These are phyloP conservation scores for Scopulariopsis brevicaulis DNA, from an alignment of 2,329 filamentous ascomycete species.

Conservation along the genomic window DNA sequence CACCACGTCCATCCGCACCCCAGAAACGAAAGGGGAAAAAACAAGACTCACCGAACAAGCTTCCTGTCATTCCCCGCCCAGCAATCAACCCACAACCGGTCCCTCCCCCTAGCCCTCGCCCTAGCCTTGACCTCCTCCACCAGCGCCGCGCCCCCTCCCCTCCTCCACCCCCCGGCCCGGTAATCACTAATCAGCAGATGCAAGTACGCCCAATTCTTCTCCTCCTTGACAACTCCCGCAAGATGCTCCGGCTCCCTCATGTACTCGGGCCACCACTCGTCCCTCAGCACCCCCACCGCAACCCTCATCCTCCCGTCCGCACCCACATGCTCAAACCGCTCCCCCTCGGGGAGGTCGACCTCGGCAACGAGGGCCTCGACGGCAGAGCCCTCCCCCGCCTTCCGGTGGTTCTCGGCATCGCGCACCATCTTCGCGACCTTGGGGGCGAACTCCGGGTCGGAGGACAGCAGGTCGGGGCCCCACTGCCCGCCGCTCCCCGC, in stretches of 20 bases:
- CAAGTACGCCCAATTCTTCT: conserved; percentile 7
- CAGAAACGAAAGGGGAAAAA: background rate
- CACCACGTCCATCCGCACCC: no score
- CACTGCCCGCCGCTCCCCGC: conserved; percentile 17
- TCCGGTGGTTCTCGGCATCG: conserved; percentile 13
- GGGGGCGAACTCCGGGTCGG: conserved; percentile 11
- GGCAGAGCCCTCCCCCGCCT: conserved; percentile 11
- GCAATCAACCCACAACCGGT: conserved; percentile 14
- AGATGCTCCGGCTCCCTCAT: conserved; percentile 5
- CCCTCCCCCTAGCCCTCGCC: conserved; percentile 5
- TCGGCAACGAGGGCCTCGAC: conserved; percentile 17
- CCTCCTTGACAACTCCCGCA: background rate
- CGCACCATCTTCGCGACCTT: conserved; percentile 10
- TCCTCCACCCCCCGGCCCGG: conserved; percentile 1
- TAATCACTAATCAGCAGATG: conserved; percentile 11
- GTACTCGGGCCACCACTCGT: conserved; percentile 8
- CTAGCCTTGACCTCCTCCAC: conserved; percentile 6
- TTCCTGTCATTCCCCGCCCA: conserved; percentile 14
- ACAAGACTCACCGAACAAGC: conserved; percentile 7
- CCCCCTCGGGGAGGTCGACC: conserved; percentile 6
- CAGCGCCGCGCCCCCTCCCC: conserved; percentile 7
- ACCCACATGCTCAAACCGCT: background rate
- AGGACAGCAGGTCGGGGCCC: conserved; percentile 14
- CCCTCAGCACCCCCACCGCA: conserved; percentile 5
- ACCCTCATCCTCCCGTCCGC: conserved; percentile 1